Base-by-base conservation (phyloP, 768 basidiomycete species). In the Amanita rimosa region DNA sequence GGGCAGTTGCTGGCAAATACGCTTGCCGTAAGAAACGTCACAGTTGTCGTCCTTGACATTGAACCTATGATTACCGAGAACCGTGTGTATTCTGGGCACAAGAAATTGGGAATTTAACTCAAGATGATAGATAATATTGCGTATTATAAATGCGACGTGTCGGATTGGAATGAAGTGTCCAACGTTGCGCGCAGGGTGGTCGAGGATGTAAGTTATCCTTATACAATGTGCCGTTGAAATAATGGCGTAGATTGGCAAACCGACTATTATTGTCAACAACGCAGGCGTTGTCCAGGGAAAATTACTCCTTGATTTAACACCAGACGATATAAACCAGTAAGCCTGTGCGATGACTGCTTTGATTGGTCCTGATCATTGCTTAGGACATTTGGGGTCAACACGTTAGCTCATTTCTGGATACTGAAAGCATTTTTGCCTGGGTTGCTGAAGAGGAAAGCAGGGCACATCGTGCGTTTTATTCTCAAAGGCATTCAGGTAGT, bases 261-360 rank as follows among this genome's bases (percentile, higher is more conserved):
- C 89, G 0, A 96, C 96, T 0, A 75, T 97, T 34, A 67, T 99
- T 19, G 71, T 99, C 56, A 98, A 97, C 67, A 97, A 95, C 60
- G 96, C 95, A 0, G 96, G 94, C 16, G 81, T 96, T 50, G 89
- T 87, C 21, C 88, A 93, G 65, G 92, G 93, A 21, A 94, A 93
- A 57, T 66, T 82, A 2, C 67, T 99, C 27, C 66, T 94, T 10
- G 93, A 97, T 58, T 69, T 96, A 50, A 68, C 65, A 2, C 75
- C 85, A 4, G 73, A 79, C 46, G 95, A 99, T 58, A 64, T 98
- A 39, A 68, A 78, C 54, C 83, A 92, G 95, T 96, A 52, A 31
- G 27, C 19, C 27, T 41, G 13, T 11, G 24, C 10, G 29, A 19
- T 35, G 24, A 14, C 22, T 35, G 8, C 22, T 16, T 52, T 5